Evolutionary conservation across 2,329 filamentous ascomycete genomes (phyloP).

Genomic region (Neofusicoccum sp.): DNA sequence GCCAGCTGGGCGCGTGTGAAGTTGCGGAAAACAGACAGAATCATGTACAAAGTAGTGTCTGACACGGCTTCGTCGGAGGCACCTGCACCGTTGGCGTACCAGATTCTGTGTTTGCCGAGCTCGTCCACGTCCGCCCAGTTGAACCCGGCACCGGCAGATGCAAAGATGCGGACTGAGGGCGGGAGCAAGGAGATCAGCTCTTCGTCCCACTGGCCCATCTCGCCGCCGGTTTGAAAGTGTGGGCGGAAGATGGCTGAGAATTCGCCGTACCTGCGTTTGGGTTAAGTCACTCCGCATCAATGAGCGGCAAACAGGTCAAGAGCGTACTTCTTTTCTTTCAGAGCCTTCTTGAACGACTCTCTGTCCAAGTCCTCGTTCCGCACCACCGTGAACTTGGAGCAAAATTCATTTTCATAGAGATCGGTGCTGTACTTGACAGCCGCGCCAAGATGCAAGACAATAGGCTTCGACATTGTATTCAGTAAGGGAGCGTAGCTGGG

Average conservation of each 20-base stretch:
- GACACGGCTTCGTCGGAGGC: slow-evolving; percentile 46
- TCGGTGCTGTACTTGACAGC: slow-evolving; percentile 50
- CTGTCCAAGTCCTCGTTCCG: slow-evolving; percentile 39
- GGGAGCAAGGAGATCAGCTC: slow-evolving; percentile 21
- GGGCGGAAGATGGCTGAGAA: slow-evolving; percentile 23
- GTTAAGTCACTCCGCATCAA: not conserved
- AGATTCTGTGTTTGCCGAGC: slow-evolving; percentile 17
- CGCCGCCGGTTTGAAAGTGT: slow-evolving; percentile 21
- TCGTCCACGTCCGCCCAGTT: slow-evolving; percentile 23
- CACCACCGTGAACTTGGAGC: slow-evolving; percentile 42
- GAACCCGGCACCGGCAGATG: slow-evolving; percentile 22
- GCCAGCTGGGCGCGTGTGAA: slow-evolving; percentile 21
- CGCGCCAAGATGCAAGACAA: slow-evolving; percentile 47
- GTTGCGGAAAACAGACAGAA: slow-evolving; percentile 32
- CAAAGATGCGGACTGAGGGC: slow-evolving; percentile 19
- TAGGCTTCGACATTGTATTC: slow-evolving; percentile 28
- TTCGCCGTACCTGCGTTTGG: slow-evolving; percentile 17
- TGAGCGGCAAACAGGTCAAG: no score
- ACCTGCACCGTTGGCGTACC: slow-evolving; percentile 45
- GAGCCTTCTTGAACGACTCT: slow-evolving; percentile 22
- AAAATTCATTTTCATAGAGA: slow-evolving; percentile 41
- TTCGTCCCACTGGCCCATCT: slow-evolving; percentile 23
- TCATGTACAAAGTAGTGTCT: slow-evolving; percentile 44
- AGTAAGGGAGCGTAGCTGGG: not conserved
- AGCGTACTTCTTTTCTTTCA: slow-evolving; percentile 19